phyloP scores from a whole-genome alignment of 164 flowering plant species.

The Euptelea pleiosperma region DNA sequence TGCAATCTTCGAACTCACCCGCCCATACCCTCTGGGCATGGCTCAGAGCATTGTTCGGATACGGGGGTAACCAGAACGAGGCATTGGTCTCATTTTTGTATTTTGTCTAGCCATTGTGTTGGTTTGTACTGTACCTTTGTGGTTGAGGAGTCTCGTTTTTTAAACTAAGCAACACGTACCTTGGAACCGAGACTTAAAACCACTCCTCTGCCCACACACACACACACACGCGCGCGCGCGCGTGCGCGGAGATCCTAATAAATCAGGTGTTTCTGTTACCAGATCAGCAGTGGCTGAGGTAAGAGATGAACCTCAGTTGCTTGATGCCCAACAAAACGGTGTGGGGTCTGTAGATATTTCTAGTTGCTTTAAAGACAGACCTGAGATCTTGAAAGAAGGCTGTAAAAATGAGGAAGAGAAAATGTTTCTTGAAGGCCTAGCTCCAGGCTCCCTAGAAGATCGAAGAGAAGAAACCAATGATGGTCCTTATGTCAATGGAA shows the following conservation, averaged over 20 bases:
- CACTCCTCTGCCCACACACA: not conserved
- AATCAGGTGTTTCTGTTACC: conserved; percentile 16
- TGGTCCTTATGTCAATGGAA: conserved; percentile 18
- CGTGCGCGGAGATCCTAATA: too few relatives aligned
- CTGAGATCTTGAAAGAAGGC: conserved; percentile 18
- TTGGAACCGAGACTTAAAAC: too few relatives aligned
- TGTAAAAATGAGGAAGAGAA: conserved; percentile 17
- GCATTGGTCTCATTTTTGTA: too few relatives aligned
- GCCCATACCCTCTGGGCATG: too few relatives aligned
- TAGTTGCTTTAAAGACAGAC: conserved; percentile 5
- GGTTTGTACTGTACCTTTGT: too few relatives aligned
- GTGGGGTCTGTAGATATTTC: conserved; percentile 14
- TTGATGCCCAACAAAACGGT: conserved; percentile 26
- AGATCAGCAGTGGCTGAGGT: conserved; percentile 33
- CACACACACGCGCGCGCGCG: too few relatives aligned
- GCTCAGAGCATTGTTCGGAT: too few relatives aligned
- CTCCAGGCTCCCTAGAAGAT: conserved; percentile 19
- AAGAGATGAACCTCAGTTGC: conserved; percentile 16
- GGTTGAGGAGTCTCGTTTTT: too few relatives aligned
- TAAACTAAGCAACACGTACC: too few relatives aligned
- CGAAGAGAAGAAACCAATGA: conserved; percentile 14
- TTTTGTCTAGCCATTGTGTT: too few relatives aligned
- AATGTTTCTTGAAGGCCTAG: conserved; percentile 7
- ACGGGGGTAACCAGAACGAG: too few relatives aligned
- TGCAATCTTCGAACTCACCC: too few relatives aligned